Evolutionary conservation across 2,329 filamentous ascomycete species (phyloP).

Genomic region (Scedosporium boydii): DNA sequence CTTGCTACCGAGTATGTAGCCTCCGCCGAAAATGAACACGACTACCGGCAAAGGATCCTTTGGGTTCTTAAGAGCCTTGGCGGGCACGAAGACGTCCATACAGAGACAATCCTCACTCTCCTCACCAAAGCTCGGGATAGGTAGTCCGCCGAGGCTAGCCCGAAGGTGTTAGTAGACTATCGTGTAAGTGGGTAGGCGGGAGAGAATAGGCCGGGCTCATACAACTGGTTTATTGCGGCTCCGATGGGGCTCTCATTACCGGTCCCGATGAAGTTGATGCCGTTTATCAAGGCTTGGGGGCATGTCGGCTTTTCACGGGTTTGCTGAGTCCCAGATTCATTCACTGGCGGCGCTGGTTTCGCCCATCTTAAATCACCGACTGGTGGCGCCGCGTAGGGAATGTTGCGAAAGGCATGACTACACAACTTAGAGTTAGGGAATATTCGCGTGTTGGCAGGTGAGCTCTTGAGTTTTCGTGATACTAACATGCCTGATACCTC

Average conservation of each 20-base stretch:
- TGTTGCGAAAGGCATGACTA: slow-evolving; percentile 26
- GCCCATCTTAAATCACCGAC: slow-evolving; percentile 28
- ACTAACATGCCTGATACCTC: slow-evolving; percentile 10
- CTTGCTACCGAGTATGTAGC: no score
- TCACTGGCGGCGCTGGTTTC: slow-evolving; percentile 26
- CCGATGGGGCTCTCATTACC: slow-evolving; percentile 23
- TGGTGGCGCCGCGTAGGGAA: slow-evolving; percentile 32
- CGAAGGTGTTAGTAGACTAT: background rate
- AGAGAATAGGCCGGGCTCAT: slow-evolving; percentile 3
- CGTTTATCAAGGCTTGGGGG: slow-evolving; percentile 12
- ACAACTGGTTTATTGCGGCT: slow-evolving; percentile 23
- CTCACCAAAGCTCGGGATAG: slow-evolving; percentile 19
- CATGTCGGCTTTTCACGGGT: slow-evolving; percentile 9
- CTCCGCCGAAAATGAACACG: no score
- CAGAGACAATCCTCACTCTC: no score
- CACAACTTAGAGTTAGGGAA: background rate
- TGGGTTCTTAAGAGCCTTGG: no score
- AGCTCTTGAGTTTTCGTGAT: background rate
- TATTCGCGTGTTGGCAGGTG: background rate
- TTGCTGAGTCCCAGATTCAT: slow-evolving; percentile 7
- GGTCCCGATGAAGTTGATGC: slow-evolving; percentile 20
- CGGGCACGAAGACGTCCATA: no score
- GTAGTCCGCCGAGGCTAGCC: slow-evolving; percentile 20
- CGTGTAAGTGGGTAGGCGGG: background rate
- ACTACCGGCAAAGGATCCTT: no score